Conservation (phyloP, 331 rosid species). For the Prunus yedoensis region DNA sequence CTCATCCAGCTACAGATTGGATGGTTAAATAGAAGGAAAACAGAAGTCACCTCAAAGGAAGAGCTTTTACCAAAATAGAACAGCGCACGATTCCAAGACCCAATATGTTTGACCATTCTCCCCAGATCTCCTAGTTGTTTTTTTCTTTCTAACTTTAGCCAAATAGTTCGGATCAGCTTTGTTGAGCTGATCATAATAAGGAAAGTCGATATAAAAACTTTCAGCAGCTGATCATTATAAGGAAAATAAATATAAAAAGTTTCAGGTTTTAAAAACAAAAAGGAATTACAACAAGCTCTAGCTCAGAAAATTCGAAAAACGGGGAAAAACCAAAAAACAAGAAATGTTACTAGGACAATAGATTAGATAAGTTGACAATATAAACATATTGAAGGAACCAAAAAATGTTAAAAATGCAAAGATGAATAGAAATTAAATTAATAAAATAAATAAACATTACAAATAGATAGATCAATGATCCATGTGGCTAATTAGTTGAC, state of each 20-base stretch:
- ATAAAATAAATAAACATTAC: neutral
- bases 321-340: neutral
- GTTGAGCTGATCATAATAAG: neutral
- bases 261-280: neutral
- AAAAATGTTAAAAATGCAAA: neutral
- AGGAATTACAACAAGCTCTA: neutral
- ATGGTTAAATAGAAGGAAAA: neutral
- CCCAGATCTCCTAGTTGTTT: neutral
- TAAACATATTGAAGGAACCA: neutral
- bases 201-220: neutral
- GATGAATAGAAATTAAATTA: neutral
- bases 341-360: neutral
- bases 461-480: neutral
- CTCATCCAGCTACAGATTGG: neutral
- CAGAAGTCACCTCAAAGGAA: neutral
- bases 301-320: neutral
- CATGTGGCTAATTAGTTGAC: neutral
- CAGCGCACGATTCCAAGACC: neutral
- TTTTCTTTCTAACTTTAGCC: neutral
- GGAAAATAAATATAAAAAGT: neutral
- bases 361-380: neutral
- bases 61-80: neutral
- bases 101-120: neutral
- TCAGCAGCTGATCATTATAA: neutral
- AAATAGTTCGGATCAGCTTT: neutral